These are phyloP conservation scores for Alternaria postmessia DNA, from an alignment of 2,329 filamentous ascomycete species.

Conservation along the genomic window DNA sequence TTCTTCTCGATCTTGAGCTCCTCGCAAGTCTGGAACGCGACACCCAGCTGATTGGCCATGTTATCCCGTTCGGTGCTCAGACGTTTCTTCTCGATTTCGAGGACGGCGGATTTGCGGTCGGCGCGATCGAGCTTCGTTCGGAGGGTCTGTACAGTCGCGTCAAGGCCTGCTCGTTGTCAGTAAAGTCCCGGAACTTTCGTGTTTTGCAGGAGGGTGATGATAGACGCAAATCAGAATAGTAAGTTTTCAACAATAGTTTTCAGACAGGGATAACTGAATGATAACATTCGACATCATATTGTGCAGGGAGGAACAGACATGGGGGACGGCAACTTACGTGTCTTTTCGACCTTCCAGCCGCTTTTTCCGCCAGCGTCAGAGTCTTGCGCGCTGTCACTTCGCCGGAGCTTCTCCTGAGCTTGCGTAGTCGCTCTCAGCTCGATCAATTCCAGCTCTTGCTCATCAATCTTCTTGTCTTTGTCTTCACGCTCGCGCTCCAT, in stretches of 20 bases:
- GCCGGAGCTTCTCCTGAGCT: conserved; percentile 50
- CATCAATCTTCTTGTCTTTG: conserved; percentile 58
- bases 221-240: conserved; percentile 77
- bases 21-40: conserved; percentile 67
- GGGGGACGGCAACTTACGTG: conserved; percentile 57
- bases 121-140: conserved; percentile 69
- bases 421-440: conserved; percentile 59
- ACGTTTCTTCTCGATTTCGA: conserved; percentile 69
- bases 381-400: conserved; percentile 60
- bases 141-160: conserved; percentile 67
- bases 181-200: neutral
- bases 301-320: conserved; percentile 36
- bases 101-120: conserved; percentile 68
- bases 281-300: conserved; percentile 72
- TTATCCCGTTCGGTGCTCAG: conserved; percentile 71
- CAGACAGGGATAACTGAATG: conserved; percentile 81
- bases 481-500: conserved; percentile 65
- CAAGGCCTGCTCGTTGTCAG: conserved; percentile 58
- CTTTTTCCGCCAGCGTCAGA: conserved; percentile 52
- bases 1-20: conserved; percentile 58
- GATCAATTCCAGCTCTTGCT: conserved; percentile 62
- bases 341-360: conserved; percentile 60
- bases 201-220: rapidly evolving
- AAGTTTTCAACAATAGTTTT: conserved; percentile 86
- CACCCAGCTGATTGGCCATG: conserved; percentile 68